A percentile compares a stretch with the other conserved stretches of the same genome.
Evolutionary conservation across 1,139 yeast species (phyloP).

Genomic region (Pichia sp.): DNA sequence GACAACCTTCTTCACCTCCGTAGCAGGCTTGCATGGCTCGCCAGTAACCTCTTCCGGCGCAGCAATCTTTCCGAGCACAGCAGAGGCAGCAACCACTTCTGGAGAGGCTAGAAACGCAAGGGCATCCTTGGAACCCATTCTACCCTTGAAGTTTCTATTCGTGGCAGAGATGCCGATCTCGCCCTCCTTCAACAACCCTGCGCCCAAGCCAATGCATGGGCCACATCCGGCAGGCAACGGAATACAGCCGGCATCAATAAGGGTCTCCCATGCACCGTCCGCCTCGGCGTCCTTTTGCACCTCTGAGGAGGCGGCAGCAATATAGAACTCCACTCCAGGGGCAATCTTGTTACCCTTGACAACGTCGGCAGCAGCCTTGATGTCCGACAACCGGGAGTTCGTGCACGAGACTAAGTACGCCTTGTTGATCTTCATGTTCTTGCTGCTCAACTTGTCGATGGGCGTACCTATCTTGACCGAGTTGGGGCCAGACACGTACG

Average conservation of each 20-base stretch:
- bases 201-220: constrained; percentile 96
- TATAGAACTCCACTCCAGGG: constrained; percentile 86
- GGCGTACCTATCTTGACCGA: constrained; percentile 88
- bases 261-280: constrained; percentile 85
- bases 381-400: constrained; percentile 87
- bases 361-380: constrained; percentile 89
- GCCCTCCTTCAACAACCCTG: constrained; percentile 89
- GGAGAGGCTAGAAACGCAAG: constrained; percentile 95
- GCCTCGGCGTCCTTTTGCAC: constrained; percentile 92
- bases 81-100: constrained; percentile 97
- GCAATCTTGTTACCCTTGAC: constrained; percentile 79
- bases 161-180: constrained; percentile 98
- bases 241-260: constrained; percentile 88
- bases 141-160: constrained; percentile 95
- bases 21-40: constrained; percentile 42
- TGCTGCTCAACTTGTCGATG: constrained; percentile 64
- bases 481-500: constrained; percentile 93
- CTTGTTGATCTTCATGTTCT: constrained; percentile 77
- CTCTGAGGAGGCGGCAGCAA: constrained; percentile 93
- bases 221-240: constrained; percentile 99
- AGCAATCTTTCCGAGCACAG: constrained; percentile 87
- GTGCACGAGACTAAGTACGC: constrained; percentile 98
- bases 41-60: constrained; percentile 85
- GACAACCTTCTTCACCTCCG: constrained; percentile 48
- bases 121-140: constrained; percentile 98